Evolutionary conservation across 2,329 filamentous ascomycete genomes (phyloP), one percentile per base, ranked within the genome.

Genomic region (Fusarium chuoi): DNA sequence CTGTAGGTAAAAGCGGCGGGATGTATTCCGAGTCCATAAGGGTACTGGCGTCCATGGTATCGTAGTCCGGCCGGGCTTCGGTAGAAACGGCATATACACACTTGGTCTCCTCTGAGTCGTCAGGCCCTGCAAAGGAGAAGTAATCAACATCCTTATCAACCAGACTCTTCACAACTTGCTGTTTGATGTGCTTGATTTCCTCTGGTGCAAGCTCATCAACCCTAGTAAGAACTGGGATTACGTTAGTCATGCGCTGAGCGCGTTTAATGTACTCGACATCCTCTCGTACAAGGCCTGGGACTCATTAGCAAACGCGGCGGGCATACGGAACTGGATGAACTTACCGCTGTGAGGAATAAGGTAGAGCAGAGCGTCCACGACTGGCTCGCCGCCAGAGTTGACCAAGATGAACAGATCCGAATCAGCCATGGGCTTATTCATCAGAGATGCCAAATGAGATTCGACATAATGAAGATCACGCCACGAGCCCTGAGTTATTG

Each of bases 1-100:
- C 95, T 14, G 94, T 96, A 1, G 89, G 83, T 7, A 93, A 83
- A 9, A 98, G 86, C 2, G 96, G 96, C 70, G 94, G 92, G 20
- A 96, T 86, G 79, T 98, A 98, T 77, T 96, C 93, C 2, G 95
- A 92, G 63, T 92, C 95, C 96, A 98, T 98, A 24, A 98, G 87
- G 1, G 97, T 86, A 78, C 94, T 98, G 24, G 95, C 96, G 80
- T 98, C 96, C 92, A 98, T 97, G 48, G 88, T 90, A 44, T 98
- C 94, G 68, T 90, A 85, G 77, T 98, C 94, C 28, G 89, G 89
- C 3, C 88, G 89, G 30, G 89, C 86, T 18, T 89, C 89, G 26
- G 93, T 96, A 3, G 96, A 98, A 26, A 98, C 88, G 2, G 94
- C 90, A 79, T 94, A 97, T 6, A 92, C 90, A 66, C 84, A 84